These are phyloP conservation scores for Hypoxylon trugodes DNA, from an alignment of 495 filamentous ascomycete species.

Conservation along the genomic window DNA sequence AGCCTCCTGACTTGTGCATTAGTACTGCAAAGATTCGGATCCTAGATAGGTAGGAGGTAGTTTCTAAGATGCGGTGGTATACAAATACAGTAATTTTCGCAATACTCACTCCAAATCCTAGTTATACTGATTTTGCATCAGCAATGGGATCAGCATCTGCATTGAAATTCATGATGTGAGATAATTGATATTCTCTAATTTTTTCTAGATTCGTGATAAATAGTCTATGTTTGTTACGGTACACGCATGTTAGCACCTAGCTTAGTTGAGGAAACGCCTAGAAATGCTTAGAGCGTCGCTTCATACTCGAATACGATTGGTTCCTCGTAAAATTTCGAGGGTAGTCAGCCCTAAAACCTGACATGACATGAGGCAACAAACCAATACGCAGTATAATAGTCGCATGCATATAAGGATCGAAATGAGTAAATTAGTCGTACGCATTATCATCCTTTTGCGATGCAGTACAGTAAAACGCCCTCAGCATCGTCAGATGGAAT, in stretches of 20 bases:
- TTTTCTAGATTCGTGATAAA: neutral
- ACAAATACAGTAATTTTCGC: constrained; percentile 1
- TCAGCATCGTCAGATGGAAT: constrained; percentile 1
- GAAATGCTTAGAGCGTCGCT: neutral
- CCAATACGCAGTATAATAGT: constrained; percentile 11
- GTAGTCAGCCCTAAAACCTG: constrained; percentile 37
- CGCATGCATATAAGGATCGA: too few relatives aligned
- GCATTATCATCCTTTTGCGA: neutral
- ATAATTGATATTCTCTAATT: neutral
- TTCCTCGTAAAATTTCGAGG: neutral
- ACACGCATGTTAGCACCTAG: neutral
- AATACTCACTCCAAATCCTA: neutral
- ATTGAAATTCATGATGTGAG: neutral
- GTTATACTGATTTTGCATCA: constrained; percentile 1
- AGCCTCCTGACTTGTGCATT: too few relatives aligned
- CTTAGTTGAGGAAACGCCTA: neutral
- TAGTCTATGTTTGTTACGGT: neutral
- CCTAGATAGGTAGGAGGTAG: neutral
- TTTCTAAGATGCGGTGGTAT: neutral
- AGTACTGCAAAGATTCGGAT: neutral
- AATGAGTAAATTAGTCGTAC: constrained; percentile 9
- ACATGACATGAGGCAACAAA: constrained; percentile 35
- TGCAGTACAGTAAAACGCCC: constrained; percentile 1
- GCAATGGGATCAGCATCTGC: neutral
- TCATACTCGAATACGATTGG: constrained; percentile 18